Evolutionary conservation across 257 asterid species (phyloP), one percentile per base, ranked within the genome.

Genomic region (Nicotiana obtusifolia): DNA sequence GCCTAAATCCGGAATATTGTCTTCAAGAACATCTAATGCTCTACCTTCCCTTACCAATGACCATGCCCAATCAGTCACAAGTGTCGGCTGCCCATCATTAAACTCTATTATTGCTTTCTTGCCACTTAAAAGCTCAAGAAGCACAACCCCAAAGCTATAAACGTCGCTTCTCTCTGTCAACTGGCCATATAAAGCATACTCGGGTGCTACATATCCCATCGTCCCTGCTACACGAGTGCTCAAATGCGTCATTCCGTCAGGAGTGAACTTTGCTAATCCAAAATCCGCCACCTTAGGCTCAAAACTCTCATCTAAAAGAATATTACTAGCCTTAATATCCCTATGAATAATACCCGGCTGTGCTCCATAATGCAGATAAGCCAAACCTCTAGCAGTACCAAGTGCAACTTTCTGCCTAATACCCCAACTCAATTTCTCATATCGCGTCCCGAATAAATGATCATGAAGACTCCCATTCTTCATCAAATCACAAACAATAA

Each of bases 151-250:
- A 56, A 89, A 95, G 87, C 99, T 92, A 68, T 95, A 95, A 31
- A 95, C 99, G 53, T 95, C 99, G 2, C 94, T 95, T 86, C 97
- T 91, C 73, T 95, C 97, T 0, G 97, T 90, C 75, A 95, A 82
- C 80, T 93, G 97, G 8, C 99, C 98, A 24, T 95, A 95, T 41
- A 95, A 82, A 0, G 98, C 98, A 30, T 95, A 95, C 88, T 95
- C 99, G 0, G 99, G 99, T 0, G 98, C 98, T n/a, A 95, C 93
- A 64, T 95, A 95, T 15, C 99, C 99, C 97, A 73, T 49, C 0
- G 99, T 95, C 81, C 99, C 99, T 0, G 98, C 99, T n/a, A 95
- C 97, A 60, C 92, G 89, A 33, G 98, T 95, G 89, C 97, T 95
- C 91, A 95, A 19, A 41, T 93, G 99, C 0, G 97, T 90, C 91